Percentiles rank a stretch among this genome's conserved stretches.
Conservation (phyloP, 345 rosid species). For the Acer saccharum region DNA sequence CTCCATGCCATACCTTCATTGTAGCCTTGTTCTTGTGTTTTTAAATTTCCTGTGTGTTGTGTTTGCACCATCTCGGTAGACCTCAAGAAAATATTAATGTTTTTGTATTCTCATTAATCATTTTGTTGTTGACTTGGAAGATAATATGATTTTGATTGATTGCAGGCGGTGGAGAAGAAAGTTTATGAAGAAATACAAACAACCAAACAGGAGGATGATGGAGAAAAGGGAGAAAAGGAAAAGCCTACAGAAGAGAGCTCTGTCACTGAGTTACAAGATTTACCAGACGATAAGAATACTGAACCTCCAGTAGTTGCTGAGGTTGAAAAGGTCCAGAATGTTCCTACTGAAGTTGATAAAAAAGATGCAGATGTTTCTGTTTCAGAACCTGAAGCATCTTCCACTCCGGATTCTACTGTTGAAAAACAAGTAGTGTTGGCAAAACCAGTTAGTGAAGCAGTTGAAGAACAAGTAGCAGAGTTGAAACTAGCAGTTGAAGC, state of each 20-base stretch:
- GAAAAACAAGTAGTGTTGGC: not conserved
- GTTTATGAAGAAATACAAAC: conserved; percentile 24
- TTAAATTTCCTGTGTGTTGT: not conserved
- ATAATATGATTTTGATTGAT: conserved; percentile 2
- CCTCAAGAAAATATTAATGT: not conserved
- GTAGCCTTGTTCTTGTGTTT: not conserved
- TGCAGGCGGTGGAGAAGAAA: conserved; percentile 30
- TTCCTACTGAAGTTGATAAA: not conserved
- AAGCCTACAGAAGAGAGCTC: conserved; percentile 11
- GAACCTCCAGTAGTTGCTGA: conserved; percentile 15
- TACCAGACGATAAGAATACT: conserved; percentile 16
- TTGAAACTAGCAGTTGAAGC: not conserved
- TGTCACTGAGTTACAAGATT: conserved; percentile 3
- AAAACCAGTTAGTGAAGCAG: conserved; percentile 5
- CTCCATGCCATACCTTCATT: not conserved
- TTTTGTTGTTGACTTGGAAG: not conserved
- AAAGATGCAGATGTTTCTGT: conserved; percentile 1
- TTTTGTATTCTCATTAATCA: not conserved
- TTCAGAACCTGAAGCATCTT: not conserved
- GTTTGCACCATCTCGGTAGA: not conserved
- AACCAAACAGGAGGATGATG: conserved; percentile 19
- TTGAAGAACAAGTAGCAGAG: not conserved
- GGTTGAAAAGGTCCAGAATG: not conserved
- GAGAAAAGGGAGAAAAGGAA: conserved; percentile 11
- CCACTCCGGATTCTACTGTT: not conserved